Percentiles rank a stretch among this genome's conserved stretches.
Evolutionary conservation across 306 rosid genomes (phyloP).

Genomic region (Alnus glutinosa): DNA sequence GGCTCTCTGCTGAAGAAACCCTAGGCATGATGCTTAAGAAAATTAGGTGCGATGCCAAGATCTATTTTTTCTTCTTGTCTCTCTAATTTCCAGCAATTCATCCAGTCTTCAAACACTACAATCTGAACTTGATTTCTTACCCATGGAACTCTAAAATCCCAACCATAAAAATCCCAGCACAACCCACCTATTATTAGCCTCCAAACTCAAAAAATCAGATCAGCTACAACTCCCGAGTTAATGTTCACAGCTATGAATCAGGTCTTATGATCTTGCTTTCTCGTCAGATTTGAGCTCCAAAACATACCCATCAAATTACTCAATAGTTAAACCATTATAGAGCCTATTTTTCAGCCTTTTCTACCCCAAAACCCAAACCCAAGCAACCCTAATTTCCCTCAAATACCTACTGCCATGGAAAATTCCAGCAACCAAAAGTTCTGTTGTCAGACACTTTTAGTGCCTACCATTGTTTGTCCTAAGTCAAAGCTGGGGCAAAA

Average conservation of each 20-base stretch:
- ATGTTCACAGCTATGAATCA: not conserved
- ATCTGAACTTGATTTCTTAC: not conserved
- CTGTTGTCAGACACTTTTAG: not conserved
- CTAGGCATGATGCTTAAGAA: not conserved
- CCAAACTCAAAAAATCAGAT: not conserved
- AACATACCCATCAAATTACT: not conserved
- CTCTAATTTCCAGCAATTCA: not conserved
- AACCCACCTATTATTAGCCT: not conserved
- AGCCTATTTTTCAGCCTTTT: not conserved
- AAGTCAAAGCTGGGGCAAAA: constrained; percentile 3
- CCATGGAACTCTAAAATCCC: not conserved
- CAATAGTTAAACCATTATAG: not conserved
- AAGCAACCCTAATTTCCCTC: not conserved
- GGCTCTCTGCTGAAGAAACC: not conserved
- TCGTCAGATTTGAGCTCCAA: not conserved
- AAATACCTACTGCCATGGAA: not conserved
- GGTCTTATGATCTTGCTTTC: not conserved
- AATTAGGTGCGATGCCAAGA: not conserved
- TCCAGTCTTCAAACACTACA: not conserved
- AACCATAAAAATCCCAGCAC: not conserved
- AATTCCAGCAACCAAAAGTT: not conserved
- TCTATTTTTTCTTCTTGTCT: not conserved
- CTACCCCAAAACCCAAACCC: not conserved
- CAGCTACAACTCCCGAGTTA: not conserved
- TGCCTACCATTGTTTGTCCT: not conserved